Evolutionary conservation across 2,329 filamentous ascomycete genomes (phyloP), one percentile per base, ranked within the genome.

Genomic region (Botrytis paeoniae): DNA sequence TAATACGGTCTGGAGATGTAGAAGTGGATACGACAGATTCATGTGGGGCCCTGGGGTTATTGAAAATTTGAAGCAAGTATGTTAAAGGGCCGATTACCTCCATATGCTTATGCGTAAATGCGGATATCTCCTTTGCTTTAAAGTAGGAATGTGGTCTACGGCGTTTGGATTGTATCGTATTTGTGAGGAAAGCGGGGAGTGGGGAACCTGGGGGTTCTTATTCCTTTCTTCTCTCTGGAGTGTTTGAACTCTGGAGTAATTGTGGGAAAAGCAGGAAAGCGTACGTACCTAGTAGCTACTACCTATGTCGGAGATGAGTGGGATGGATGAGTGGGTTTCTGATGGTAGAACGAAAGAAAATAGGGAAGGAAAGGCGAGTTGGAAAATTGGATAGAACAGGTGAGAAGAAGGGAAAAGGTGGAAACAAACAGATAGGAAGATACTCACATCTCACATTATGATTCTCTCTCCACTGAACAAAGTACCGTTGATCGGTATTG

Each of bases 41-140:
- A 25, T 29, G 41, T 20, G 65, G 65, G 48, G 37, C 25, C 48
- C 48, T 54, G 29, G 51, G 51, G 65, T 29, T 57, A 29, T 57
- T 57, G 51, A 37, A 57, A 57, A 41, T 68, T 32, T 25, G 48
- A 22, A 54, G 18, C 9, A 32, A 29, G n/a, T 32, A 7, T 57
- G 48, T 1, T 57, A 68, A 68, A 68, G 65, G 65, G 48, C 65
- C 65, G 65, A 68, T 68, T 68, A 57, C 35, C 65, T 68, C 65
- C 48, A 68, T 41, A 29, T 68, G 48, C 35, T 57, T 39, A 41
- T 68, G 65, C 65, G 65, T 16, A 41, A 57, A 57, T 20, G 45
- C 45, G 64, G 64, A 68, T 9, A 68, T 66, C 43, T n/a, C 43
- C 63, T 54, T 66, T 48, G n/a, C 22, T 66, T 66, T 51, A 29